Evolutionary conservation across 2,329 filamentous ascomycete genomes (phyloP).

Genomic region (Venturia nashicola): DNA sequence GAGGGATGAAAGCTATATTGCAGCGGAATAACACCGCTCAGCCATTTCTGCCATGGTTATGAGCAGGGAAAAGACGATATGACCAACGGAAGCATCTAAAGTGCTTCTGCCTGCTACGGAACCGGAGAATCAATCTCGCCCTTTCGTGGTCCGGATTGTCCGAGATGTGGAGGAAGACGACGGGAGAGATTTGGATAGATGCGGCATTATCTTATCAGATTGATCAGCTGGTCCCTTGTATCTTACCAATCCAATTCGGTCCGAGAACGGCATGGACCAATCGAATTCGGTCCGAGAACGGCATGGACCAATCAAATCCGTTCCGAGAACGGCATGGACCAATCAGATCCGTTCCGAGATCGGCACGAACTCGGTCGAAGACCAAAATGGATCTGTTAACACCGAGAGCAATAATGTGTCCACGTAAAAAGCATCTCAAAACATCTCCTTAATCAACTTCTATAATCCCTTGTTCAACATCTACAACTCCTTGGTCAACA

Average conservation of each 20-base stretch:
- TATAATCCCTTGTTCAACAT: no score
- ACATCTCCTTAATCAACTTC: no score
- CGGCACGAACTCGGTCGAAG: neutral
- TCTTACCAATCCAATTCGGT: neutral
- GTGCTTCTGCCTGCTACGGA: neutral
- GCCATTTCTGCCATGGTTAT: neutral
- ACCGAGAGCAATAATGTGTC: no score
- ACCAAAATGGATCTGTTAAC: neutral
- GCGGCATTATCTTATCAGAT: conserved; percentile 7
- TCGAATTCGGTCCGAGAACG: no score
- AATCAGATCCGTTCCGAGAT: neutral
- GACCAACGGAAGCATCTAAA: neutral
- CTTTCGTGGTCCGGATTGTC: neutral
- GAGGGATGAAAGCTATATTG: neutral
- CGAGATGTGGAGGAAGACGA: neutral
- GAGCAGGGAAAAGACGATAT: neutral
- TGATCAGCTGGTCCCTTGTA: neutral
- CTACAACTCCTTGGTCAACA: no score
- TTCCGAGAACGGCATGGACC: neutral
- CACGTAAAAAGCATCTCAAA: no score
- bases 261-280: neutral
- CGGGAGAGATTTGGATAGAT: neutral
- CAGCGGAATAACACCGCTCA: neutral
- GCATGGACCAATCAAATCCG: neutral
- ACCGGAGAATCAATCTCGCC: neutral